These are phyloP conservation scores for Lodderomyces elongisporus DNA, from an alignment of 1,139 yeast genomes.

Conservation along the genomic window DNA sequence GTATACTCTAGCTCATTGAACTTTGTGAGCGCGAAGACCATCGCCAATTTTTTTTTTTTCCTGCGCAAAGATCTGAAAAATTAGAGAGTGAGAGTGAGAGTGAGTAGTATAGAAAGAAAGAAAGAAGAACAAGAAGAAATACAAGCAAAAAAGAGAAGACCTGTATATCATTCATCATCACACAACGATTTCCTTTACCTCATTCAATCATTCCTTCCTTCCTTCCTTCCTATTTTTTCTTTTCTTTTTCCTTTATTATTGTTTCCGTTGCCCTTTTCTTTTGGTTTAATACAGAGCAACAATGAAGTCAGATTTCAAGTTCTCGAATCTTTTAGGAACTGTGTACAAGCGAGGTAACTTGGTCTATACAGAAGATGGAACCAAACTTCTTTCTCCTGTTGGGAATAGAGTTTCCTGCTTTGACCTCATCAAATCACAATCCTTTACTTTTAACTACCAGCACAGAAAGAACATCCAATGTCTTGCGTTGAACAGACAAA, in stretches of 20 bases:
- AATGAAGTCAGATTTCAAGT: conserved; percentile 50
- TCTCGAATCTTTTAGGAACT: conserved; percentile 87
- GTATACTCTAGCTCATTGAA: too few species aligned
- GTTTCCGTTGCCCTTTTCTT: too few species aligned
- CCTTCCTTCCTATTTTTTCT: too few species aligned
- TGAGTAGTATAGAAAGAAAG: too few species aligned
- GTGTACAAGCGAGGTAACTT: conserved; percentile 91
- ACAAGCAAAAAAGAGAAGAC: too few species aligned
- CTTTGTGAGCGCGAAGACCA: conserved; percentile 4
- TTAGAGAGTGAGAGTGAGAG: too few species aligned
- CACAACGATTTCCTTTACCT: too few species aligned
- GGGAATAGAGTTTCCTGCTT: conserved; percentile 91
- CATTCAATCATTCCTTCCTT: too few species aligned
- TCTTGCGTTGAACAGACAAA: conserved; percentile 78
- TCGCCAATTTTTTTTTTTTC: conserved; percentile 2
- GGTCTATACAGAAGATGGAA: conserved; percentile 84
- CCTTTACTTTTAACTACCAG: conserved; percentile 88
- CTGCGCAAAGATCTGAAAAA: too few species aligned
- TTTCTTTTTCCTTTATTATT: not conserved
- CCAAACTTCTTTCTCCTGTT: conserved; percentile 79
- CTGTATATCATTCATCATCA: too few species aligned
- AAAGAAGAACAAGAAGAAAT: too few species aligned
- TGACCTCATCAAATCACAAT: conserved; percentile 76
- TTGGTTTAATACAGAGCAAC: too few species aligned
- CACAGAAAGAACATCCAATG: conserved; percentile 81